These are phyloP conservation scores for Handroanthus guayacan DNA, from an alignment of 257 asterid species.

Conservation along the genomic window DNA sequence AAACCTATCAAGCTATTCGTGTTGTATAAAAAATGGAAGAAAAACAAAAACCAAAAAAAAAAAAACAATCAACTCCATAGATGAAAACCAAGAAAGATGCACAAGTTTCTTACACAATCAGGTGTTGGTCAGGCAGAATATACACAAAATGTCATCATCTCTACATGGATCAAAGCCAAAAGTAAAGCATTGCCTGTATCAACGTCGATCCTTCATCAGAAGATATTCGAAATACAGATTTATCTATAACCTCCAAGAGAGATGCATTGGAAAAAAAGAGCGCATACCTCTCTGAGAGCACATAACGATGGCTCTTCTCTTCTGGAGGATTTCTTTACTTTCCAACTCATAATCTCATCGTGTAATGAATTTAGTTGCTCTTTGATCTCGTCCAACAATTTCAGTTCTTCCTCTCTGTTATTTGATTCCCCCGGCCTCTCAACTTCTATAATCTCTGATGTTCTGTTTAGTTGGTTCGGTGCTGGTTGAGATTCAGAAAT, in stretches of 20 bases:
- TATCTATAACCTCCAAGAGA: neutral
- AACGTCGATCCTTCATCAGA: conserved; percentile 18
- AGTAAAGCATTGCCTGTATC: conserved; percentile 68
- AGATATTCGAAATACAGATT: neutral
- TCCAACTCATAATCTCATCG: conserved; percentile 53
- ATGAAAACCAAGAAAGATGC: neutral
- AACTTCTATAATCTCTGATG: conserved; percentile 60
- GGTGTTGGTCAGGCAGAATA: conserved; percentile 30
- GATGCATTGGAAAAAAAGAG: conserved; percentile 6
- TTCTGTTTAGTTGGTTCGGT: conserved; percentile 35
- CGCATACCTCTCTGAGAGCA: conserved; percentile 57
- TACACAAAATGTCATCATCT: conserved; percentile 22
- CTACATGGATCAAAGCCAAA: conserved; percentile 59
- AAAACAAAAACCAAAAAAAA: conserved; percentile 7
- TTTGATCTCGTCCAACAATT: conserved; percentile 63
- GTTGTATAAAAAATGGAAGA: conserved; percentile 20
- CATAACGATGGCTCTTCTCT: conserved; percentile 47
- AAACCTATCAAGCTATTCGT: conserved; percentile 11
- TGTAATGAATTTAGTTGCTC: conserved; percentile 54
- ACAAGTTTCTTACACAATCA: conserved; percentile 33
- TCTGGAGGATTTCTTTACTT: conserved; percentile 39
- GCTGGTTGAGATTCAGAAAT: conserved; percentile 30
- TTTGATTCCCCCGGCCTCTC: conserved; percentile 40
- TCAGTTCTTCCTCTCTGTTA: conserved; percentile 59
- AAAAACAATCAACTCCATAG: conserved; percentile 31